Conservation (phyloP, 2,329 filamentous ascomycete genomes). For the Cadophora sp. region DNA sequence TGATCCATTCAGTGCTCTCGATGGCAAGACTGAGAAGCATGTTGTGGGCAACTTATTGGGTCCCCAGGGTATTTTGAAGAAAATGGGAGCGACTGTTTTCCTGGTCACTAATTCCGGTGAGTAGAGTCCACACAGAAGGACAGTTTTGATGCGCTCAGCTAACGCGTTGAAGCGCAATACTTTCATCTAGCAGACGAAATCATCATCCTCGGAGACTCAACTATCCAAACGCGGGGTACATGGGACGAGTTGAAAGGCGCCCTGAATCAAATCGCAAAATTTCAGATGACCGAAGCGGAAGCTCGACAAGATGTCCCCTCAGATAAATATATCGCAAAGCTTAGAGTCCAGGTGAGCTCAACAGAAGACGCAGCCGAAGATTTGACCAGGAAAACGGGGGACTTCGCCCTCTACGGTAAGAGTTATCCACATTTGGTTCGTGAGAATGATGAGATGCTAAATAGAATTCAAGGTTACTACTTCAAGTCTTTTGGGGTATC, state of each 20-base stretch:
- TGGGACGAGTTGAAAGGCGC: neutral
- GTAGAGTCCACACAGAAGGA: neutral
- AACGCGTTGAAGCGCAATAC: neutral
- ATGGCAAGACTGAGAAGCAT: constrained; percentile 50
- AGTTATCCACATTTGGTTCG: neutral
- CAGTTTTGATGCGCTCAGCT: neutral
- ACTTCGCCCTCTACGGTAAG: constrained; percentile 2
- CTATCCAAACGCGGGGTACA: neutral
- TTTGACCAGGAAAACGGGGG: neutral
- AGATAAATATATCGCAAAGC: neutral
- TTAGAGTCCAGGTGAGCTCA: neutral
- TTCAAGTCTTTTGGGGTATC: neutral
- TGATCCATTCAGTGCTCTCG: constrained; percentile 54
- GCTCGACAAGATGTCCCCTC: neutral
- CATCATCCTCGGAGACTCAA: neutral
- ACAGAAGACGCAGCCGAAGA: neutral
- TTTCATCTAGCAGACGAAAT: neutral
- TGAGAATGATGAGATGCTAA: neutral
- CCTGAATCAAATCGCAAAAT: neutral
- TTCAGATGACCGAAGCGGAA: neutral
- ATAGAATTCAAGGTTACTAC: constrained; percentile 13
- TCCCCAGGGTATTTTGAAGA: constrained; percentile 21
- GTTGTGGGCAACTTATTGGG: constrained; percentile 51
- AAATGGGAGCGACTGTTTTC: constrained; percentile 45
- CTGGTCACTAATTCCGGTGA: constrained; percentile 30